Evolutionary conservation across 495 filamentous ascomycete species (phyloP), one percentile per base, ranked within the genome.

Genomic region (Penicillium desertorum): DNA sequence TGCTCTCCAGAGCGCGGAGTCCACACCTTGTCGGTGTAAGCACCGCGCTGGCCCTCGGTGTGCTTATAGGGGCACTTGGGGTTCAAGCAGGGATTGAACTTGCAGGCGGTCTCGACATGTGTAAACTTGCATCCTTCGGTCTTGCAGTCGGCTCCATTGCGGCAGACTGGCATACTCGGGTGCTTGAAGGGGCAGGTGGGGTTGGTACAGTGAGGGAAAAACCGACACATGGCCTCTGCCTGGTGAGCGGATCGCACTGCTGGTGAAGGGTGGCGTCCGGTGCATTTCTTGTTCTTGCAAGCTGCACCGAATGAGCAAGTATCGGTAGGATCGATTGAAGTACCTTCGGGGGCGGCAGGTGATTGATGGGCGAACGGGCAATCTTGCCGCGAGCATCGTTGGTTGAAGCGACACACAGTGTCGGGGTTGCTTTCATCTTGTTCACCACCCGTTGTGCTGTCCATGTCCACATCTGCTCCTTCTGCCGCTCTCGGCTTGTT

Each of bases 361-460:
- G 92, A 96, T 70, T 96, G 94, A 65, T 99, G 94, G 25, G 90
- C 94, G 69, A 90, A 98, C 44, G 84, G 86, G 71, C 94, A 99
- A 56, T 96, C 91, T 59, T 84, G 82, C 67, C 95, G 92, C 19
- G 86, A 89, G 75, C 94, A 99, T 48, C 81, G 78, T 32, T 91
- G 78, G 73, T 96, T 96, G 76, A 87, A 99, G 45, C 86, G 89
- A 81, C 94, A 99, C 34, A 73, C 62, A 46, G 37, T 68, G 83
- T 76, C 47, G 19, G 73, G 62, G 37, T 72, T 76, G 60, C 81
- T 83, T 59, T 87, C 81, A 11, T 86, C 85, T 59, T 55, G 85
- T 69, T 64, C 65, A 12, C 68, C 68, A 58, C 67, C 65, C 59
- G 62, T 65, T 5, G 61, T 39, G 1, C 58, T 71, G 52, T 79